Conservation (phyloP, 2,329 filamentous ascomycete genomes). For the Phyllosticta paracitricarpa region DNA sequence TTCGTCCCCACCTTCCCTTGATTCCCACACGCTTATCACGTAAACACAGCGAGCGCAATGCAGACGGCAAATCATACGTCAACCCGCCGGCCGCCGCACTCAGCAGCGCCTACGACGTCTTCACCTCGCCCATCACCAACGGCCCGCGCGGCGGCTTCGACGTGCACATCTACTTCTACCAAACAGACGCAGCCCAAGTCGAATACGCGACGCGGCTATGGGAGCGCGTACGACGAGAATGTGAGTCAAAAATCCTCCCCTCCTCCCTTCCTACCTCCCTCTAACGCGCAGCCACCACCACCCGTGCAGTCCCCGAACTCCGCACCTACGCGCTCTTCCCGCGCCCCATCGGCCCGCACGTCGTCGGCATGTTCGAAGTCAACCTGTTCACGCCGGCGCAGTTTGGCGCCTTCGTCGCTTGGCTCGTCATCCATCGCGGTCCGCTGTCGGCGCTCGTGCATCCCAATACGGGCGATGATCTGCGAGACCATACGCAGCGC, state of each 20-base stretch:
- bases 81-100: conserved; percentile 53
- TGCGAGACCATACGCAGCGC: conserved; percentile 54
- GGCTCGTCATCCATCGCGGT: conserved; percentile 73
- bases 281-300: not conserved
- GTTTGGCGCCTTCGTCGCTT: conserved; percentile 81
- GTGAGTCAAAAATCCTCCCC: conserved; percentile 34
- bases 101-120: conserved; percentile 61
- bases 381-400: conserved; percentile 78
- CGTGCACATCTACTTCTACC: conserved; percentile 73
- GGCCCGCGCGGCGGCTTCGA: conserved; percentile 66
- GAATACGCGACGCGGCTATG: conserved; percentile 63
- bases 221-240: conserved; percentile 72
- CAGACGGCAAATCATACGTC: conserved; percentile 67
- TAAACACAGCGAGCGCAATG: conserved; percentile 42
- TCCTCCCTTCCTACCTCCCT: not conserved
- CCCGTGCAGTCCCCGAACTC: conserved; percentile 62
- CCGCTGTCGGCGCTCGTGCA: conserved; percentile 72
- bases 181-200: conserved; percentile 50
- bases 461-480: conserved; percentile 63
- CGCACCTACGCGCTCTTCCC: conserved; percentile 74
- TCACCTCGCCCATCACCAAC: conserved; percentile 58
- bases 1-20: not conserved
- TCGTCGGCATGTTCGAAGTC: conserved; percentile 84
- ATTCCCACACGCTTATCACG: not conserved
- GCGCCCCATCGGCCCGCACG: conserved; percentile 69